Evolutionary conservation across 257 asterid species (phyloP).

Genomic region (Cinchona pubescens): DNA sequence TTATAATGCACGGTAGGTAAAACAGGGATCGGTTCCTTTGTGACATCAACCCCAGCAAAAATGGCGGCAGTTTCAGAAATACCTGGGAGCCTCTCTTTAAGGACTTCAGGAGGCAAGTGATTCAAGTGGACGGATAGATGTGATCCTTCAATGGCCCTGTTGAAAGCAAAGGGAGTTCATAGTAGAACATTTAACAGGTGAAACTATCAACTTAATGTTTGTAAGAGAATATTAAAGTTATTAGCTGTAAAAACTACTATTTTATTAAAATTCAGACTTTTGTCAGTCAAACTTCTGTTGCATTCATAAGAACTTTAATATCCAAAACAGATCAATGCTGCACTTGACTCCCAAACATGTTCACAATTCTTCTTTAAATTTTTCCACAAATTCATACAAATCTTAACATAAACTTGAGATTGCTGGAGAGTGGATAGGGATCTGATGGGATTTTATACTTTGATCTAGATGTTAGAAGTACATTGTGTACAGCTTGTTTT

Average conservation of each 20-base stretch:
- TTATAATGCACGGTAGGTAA: conserved; percentile 95
- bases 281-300: background rate
- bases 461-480: background rate
- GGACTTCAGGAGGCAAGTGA: conserved; percentile 98
- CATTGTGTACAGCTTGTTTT: background rate
- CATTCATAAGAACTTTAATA: background rate
- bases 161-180: conserved; percentile 16
- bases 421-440: background rate
- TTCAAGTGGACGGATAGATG: conserved; percentile 92
- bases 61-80: conserved; percentile 98
- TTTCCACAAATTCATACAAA: background rate
- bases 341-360: background rate
- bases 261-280: background rate
- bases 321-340: background rate
- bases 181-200: conserved; percentile 2
- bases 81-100: conserved; percentile 97
- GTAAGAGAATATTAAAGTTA: background rate
- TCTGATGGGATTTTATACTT: background rate
- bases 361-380: background rate
- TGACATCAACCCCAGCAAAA: conserved; percentile 97
- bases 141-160: conserved; percentile 91
- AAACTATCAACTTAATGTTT: background rate
- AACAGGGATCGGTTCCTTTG: conserved; percentile 97
- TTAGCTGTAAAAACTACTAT: background rate
- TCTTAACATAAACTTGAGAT: background rate